These are phyloP conservation scores for Hymenoscyphus linearis DNA, from an alignment of 2,329 filamentous ascomycete species.

Conservation along the genomic window DNA sequence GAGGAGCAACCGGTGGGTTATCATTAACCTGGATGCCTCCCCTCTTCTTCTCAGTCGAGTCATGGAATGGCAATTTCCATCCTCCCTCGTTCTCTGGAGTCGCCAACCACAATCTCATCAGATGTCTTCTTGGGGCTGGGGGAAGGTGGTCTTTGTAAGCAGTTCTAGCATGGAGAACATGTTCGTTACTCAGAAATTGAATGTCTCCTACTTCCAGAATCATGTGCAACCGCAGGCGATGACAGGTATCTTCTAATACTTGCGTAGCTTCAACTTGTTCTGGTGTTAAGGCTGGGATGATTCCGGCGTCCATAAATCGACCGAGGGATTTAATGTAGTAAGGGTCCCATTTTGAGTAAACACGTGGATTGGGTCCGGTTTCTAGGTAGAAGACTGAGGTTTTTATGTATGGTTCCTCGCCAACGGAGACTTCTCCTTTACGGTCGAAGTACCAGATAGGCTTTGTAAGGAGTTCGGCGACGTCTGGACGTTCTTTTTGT, in stretches of 20 bases:
- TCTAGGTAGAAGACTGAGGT: constrained; percentile 74
- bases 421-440: constrained; percentile 73
- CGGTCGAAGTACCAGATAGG: constrained; percentile 91
- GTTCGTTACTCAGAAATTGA: constrained; percentile 76
- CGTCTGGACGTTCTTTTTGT: constrained; percentile 69
- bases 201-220: constrained; percentile 81
- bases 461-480: constrained; percentile 67
- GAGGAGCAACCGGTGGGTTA: constrained; percentile 64
- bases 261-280: constrained; percentile 63
- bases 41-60: constrained; percentile 77
- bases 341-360: constrained; percentile 86
- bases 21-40: constrained; percentile 86
- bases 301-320: constrained; percentile 66
- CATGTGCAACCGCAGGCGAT: constrained; percentile 74
- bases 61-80: constrained; percentile 78
- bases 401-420: constrained; percentile 69
- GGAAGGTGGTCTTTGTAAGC: constrained; percentile 69
- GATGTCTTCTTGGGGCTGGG: constrained; percentile 65
- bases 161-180: constrained; percentile 76
- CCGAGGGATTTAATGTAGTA: constrained; percentile 76
- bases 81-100: constrained; percentile 79
- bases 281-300: constrained; percentile 66
- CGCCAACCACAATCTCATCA: constrained; percentile 80
- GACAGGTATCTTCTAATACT: constrained; percentile 71
- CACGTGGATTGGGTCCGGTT: constrained; percentile 55